Evolutionary conservation across 106 monocot species (phyloP).

Genomic region (Dactylorhiza incarnata): DNA sequence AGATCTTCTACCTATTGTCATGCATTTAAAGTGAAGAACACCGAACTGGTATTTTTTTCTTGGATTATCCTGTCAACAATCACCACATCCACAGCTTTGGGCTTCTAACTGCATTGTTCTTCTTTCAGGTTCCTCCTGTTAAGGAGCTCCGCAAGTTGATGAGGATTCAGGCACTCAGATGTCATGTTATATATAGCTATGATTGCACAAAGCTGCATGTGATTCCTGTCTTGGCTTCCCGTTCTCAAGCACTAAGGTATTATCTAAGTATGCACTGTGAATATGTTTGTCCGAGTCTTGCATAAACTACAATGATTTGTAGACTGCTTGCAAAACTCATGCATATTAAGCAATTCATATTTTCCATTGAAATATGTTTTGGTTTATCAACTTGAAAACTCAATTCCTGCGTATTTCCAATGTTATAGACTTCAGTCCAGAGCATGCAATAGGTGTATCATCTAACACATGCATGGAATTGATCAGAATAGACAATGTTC

Average conservation of each 20-base stretch:
- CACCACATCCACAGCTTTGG: background rate
- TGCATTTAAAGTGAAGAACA: slow-evolving; percentile 68
- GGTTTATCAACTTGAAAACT: background rate
- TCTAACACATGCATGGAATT: too few species aligned
- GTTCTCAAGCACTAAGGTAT: slow-evolving; percentile 89
- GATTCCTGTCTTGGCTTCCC: slow-evolving; percentile 89
- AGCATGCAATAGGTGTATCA: too few species aligned
- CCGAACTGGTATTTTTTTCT: slow-evolving; percentile 36
- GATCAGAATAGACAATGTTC: too few species aligned
- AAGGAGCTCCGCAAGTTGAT: slow-evolving; percentile 80
- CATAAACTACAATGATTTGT: background rate
- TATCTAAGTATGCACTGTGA: background rate
- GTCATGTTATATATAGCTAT: slow-evolving; percentile 78
- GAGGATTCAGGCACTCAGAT: slow-evolving; percentile 87
- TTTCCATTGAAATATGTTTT: background rate
- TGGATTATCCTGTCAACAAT: background rate
- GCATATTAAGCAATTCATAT: background rate
- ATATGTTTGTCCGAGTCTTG: background rate
- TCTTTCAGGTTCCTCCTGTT: slow-evolving; percentile 55
- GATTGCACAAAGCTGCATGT: slow-evolving; percentile 79
- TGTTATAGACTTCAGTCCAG: too few species aligned
- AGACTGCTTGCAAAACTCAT: background rate
- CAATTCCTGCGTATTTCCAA: background rate
- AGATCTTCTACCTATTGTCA: slow-evolving; percentile 71
- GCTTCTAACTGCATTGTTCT: background rate